These are phyloP conservation scores for Paraurostyla sp. DNA, from an alignment of 73 alveolate genomes.

Conservation along the genomic window DNA sequence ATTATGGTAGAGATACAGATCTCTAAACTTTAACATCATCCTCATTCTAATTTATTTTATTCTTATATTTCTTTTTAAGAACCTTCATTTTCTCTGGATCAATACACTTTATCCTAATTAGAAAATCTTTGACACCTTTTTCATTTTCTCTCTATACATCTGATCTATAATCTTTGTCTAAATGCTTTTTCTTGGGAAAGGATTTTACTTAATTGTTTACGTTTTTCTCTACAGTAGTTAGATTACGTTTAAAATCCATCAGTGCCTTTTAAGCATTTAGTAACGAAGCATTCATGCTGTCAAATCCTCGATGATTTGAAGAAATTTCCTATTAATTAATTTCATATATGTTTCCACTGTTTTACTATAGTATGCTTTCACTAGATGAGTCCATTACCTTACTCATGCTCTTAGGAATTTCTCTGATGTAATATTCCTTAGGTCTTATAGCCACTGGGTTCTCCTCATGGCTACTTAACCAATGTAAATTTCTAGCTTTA, in stretches of 20 bases:
- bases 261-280: background rate
- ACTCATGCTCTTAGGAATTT: background rate
- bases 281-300: background rate
- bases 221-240: constrained; percentile 4
- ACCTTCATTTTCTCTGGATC: constrained; percentile 16
- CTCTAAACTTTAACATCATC: background rate
- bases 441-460: background rate
- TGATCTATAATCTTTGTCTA: background rate
- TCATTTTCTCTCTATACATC: background rate
- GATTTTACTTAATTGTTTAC: background rate
- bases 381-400: background rate
- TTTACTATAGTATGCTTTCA: background rate
- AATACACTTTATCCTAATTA: constrained; percentile 27
- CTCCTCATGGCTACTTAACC: constrained; percentile 51
- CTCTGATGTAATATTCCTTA: constrained; percentile 16
- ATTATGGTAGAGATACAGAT: background rate
- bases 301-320: background rate
- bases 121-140: constrained; percentile 15
- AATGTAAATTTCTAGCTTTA: constrained; percentile 30
- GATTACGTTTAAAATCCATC: constrained; percentile 16
- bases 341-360: background rate
- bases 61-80: background rate
- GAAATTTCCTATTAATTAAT: too few species aligned
- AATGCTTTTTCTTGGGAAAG: background rate
- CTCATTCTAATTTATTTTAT: background rate